phyloP scores from a whole-genome alignment of 441 rosid species.

The Arabidopsis lyrata region DNA sequence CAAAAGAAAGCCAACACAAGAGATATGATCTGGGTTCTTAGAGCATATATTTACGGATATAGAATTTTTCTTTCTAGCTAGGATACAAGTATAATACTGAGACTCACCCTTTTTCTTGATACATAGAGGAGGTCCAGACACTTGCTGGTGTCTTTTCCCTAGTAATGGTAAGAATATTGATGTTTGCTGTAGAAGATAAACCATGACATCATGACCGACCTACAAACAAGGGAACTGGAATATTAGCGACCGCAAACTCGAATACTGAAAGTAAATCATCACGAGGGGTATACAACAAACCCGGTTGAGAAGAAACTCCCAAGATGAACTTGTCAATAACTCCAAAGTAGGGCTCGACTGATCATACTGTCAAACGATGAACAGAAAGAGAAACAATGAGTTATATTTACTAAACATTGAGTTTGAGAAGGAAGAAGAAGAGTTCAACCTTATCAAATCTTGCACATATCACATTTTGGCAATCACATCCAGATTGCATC shows the following conservation, averaged over 20 bases:
- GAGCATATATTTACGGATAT: not conserved
- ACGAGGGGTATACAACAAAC: conserved; percentile 49
- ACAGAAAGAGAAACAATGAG: not conserved
- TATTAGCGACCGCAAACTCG: conserved; percentile 4
- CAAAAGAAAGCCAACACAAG: not conserved
- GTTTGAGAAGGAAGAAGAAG: conserved; percentile 21
- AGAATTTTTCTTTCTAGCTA: not conserved
- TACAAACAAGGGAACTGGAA: conserved; percentile 40
- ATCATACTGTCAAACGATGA: conserved; percentile 50
- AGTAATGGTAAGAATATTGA: conserved; percentile 69
- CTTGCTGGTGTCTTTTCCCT: conserved; percentile 68
- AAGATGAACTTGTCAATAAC: conserved; percentile 64
- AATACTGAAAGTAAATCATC: conserved; percentile 21
- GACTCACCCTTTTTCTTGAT: conserved; percentile 34
- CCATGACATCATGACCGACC: conserved; percentile 81
- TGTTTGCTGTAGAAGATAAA: conserved; percentile 65
- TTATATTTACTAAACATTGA: not conserved
- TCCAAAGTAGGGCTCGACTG: conserved; percentile 60
- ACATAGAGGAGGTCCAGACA: conserved; percentile 70
- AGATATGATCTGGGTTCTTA: not conserved
- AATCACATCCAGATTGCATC: conserved; percentile 36
- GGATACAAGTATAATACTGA: conserved; percentile 10
- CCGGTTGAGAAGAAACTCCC: conserved; percentile 78
- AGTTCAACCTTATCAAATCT: conserved; percentile 65
- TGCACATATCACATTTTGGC: conserved; percentile 56